phyloP scores from a whole-genome alignment of 2,329 filamentous ascomycete species.

The Pyricularia sp. region DNA sequence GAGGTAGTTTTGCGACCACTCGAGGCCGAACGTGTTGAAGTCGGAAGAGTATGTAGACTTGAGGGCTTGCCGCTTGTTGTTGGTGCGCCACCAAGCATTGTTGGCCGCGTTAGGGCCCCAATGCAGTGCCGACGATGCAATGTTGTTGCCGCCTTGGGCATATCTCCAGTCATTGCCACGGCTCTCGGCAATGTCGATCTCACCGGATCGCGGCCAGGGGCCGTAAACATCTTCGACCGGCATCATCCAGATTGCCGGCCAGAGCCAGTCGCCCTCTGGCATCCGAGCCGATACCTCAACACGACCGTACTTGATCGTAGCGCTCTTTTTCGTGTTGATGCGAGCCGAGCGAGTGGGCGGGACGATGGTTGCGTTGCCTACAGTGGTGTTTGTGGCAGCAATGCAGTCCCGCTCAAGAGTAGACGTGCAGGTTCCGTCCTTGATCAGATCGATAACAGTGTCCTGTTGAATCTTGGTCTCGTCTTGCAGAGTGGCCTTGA shows the following conservation, averaged over 20 bases:
- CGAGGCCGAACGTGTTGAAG: constrained; percentile 72
- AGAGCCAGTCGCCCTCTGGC: constrained; percentile 74
- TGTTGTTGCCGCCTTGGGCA: constrained; percentile 68
- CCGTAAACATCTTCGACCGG: constrained; percentile 66
- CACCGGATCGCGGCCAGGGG: constrained; percentile 67
- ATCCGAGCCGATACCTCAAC: constrained; percentile 72
- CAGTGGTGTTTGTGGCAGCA: constrained; percentile 61
- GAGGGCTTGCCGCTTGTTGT: constrained; percentile 64
- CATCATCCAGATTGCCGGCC: constrained; percentile 91
- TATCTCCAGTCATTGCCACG: constrained; percentile 79
- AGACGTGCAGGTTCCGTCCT: constrained; percentile 60
- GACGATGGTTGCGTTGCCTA: constrained; percentile 62
- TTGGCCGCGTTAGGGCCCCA: constrained; percentile 67
- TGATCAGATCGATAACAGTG: constrained; percentile 57
- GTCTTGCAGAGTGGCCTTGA: constrained; percentile 73
- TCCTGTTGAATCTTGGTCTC: constrained; percentile 54
- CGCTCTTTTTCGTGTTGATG: constrained; percentile 63
- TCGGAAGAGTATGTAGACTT: constrained; percentile 62
- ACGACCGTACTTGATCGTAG: constrained; percentile 69
- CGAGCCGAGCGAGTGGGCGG: constrained; percentile 71
- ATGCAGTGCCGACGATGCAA: constrained; percentile 69
- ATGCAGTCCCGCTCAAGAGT: constrained; percentile 52
- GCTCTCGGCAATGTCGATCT: constrained; percentile 75
- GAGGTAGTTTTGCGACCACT: constrained; percentile 82
- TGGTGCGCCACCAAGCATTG: constrained; percentile 78